Base-by-base conservation (phyloP, 1,284 basidiomycete genomes). In the Tilletia caries region DNA sequence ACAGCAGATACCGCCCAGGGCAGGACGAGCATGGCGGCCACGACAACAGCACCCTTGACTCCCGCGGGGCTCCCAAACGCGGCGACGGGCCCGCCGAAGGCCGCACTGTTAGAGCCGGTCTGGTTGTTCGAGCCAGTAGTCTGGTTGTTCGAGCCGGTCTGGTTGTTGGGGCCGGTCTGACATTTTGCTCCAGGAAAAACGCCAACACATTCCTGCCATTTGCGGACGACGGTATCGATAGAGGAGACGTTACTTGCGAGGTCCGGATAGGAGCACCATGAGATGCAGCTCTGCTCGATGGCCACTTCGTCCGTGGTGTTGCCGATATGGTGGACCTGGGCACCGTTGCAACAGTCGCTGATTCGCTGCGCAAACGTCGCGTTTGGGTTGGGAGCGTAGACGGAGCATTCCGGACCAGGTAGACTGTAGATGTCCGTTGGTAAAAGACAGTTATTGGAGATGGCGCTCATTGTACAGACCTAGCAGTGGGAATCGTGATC, bases 341-440 rank as follows among this genome's bases (percentile, higher is more conserved):
- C 54, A 10, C 54, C 54, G 54, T 60, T 60, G 54, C 54, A 60
- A 25, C 54, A 60, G 23, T 60, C 10, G 54, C 25, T 29, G 8
- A 60, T 27, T 18, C 8, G 54, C 32, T 60, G 25, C 2, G 32
- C 25, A 32, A 60, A 29, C 5, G 54, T 10, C 27, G 54, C 54
- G 32, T 60, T 60, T 8, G 54, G 54, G 10, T 25, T 32, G 23
- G 54, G 54, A 8, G 54, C 54, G 32, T 29, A 29, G n/a, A 60
- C 15, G 8, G 54, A 60, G 54, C 54, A 60, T 18, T 18, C 54
- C 8, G 54, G 54, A 5, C 54, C 54, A 2, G 54, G 54, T 25
- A 60, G 29, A 32, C 54, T 60, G 25, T 6, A 8, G 5, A 60
- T 25, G 23, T 18, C 18, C 8, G 13, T 32, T 18, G 54, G 8